Base-by-base conservation (phyloP, 2,329 filamentous ascomycete genomes). In the Diaporthe caulivora region DNA sequence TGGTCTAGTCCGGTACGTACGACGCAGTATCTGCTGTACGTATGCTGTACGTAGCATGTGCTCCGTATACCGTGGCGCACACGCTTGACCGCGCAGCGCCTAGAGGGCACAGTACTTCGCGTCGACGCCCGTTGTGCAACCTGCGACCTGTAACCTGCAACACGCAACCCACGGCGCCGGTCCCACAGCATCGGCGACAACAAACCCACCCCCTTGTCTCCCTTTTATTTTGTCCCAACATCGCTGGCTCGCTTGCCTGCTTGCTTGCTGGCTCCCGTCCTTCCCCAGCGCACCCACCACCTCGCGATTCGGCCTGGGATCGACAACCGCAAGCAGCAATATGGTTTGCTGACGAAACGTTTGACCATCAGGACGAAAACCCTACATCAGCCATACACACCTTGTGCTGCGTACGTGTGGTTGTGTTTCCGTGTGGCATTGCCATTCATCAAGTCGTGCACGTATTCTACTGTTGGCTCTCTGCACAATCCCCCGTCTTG, bases 271-370 rank as follows among this genome's bases (percentile, higher is more conserved):
- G 57, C 57, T 67, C n/a, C 44, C n/a, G 44, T 49, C 60, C 29
- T n/a, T 37, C 44, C 40, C 60, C 60, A 49, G 60, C 42, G 29
- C 42, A 65, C 44, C 60, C 60, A 51, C 44, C 60, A 65, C 44
- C 62, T 67, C 29, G 60, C 44, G 60, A 51, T 21, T 37, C 44
- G 44, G 44, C 44, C 60, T 24, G 44, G 44, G 60, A 65, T 51
- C 62, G 62, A 53, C 62, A 67, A 21, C 2, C 17, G 18, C 44
- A 24, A 65, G 44, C 29, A 51, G 62, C 44, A 67, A 67, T 37
- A 53, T 40, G 62, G 47, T 53, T 67, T 67, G 31, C 62, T 51
- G 31, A 47, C 62, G 62, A 65, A 51, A 65, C 62, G 62, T 65
- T 65, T 44, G 24, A 65, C 62, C 29, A 65, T 26, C 29, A 65